A percentile compares a stretch with the other conserved stretches of the same genome.
Evolutionary conservation across 345 rosid genomes (phyloP).

Genomic region (Murraya koenigii): DNA sequence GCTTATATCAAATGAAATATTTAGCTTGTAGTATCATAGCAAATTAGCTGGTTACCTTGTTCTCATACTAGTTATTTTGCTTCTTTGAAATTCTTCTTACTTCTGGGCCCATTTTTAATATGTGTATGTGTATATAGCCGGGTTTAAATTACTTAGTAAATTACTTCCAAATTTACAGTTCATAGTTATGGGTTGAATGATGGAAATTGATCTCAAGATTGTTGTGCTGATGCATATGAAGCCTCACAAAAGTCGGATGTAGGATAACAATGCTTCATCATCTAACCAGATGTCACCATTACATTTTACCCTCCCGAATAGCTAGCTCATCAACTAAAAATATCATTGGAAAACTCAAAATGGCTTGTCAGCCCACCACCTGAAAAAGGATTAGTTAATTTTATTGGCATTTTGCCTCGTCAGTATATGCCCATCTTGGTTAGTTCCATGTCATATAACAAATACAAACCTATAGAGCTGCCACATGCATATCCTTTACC

Average conservation of each 20-base stretch:
- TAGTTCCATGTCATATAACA: neutral
- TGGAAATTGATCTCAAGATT: neutral
- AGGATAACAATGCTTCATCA: constrained; percentile 8
- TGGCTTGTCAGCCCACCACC: constrained; percentile 11
- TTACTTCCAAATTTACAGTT: too few relatives aligned
- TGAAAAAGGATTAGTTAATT: constrained; percentile 1
- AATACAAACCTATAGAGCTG: constrained; percentile 4
- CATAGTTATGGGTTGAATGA: neutral
- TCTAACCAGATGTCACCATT: constrained; percentile 3
- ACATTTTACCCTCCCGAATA: neutral
- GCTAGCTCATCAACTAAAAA: neutral
- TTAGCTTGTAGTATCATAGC: neutral
- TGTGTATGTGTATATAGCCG: neutral
- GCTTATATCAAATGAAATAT: constrained; percentile 66
- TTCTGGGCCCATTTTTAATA: neutral
- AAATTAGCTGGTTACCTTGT: neutral
- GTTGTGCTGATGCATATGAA: neutral
- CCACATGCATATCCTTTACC: constrained; percentile 20
- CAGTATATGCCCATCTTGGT: neutral
- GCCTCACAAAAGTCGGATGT: neutral
- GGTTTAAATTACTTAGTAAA: too few relatives aligned
- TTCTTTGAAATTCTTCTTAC: neutral
- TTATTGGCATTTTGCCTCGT: constrained; percentile 3
- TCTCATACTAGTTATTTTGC: neutral
- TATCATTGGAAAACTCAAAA: constrained; percentile 6